Evolutionary conservation across 108 stramenopile species (phyloP).

Genomic region (Discostella pseudostelligera): DNA sequence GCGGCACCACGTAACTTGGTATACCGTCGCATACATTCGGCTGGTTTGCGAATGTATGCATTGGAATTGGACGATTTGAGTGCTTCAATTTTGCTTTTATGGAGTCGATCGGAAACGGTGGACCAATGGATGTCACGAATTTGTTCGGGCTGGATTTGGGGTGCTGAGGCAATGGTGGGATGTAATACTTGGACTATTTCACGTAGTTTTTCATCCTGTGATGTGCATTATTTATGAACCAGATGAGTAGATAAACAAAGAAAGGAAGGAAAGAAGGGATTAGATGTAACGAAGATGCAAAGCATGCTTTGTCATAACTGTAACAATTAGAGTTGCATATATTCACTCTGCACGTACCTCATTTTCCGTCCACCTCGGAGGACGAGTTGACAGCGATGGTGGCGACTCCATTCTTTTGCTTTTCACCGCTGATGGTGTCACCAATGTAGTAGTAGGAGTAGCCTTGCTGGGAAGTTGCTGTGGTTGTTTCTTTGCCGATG

Average conservation of each 20-base stretch:
- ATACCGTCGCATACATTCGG: constrained; percentile 39
- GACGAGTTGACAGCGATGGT: constrained; percentile 29
- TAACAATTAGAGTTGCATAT: no score
- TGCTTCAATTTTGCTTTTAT: constrained; percentile 25
- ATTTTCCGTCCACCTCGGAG: constrained; percentile 36
- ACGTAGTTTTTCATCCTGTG: constrained; percentile 27
- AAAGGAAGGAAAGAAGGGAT: not conserved
- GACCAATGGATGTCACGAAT: constrained; percentile 30
- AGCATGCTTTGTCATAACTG: no score
- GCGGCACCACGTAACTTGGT: constrained; percentile 27
- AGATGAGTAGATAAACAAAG: not conserved
- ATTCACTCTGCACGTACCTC: no score
- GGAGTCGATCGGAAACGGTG: constrained; percentile 22
- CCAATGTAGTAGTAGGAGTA: not conserved
- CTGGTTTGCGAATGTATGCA: constrained; percentile 22
- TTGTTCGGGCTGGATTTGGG: constrained; percentile 14
- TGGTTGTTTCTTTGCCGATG: not conserved
- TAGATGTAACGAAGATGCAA: no score
- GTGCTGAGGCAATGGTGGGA: constrained; percentile 4
- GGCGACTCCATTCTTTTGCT: not conserved
- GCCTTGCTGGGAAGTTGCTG: not conserved
- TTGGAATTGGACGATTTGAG: constrained; percentile 18
- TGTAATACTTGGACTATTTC: constrained; percentile 20
- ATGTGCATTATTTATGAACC: no score
- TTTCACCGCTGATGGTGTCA: not conserved